Percentiles rank a stretch among this genome's conserved stretches.
Conservation (phyloP, 208 protist genomes). For the Leishmania tarentolae region DNA sequence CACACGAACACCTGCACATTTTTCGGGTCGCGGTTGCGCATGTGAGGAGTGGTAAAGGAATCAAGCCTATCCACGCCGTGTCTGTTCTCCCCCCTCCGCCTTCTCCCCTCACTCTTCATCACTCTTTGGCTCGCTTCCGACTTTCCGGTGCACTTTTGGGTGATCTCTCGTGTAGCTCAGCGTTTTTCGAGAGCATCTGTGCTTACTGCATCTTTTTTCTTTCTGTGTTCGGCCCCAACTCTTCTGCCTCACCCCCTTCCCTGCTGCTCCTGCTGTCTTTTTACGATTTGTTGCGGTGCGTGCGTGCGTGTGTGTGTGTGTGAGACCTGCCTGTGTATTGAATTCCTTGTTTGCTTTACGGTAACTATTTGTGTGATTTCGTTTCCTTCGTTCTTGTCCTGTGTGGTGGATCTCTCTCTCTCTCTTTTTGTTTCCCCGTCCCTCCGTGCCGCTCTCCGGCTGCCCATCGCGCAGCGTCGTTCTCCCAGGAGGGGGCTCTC, state of each 20-base stretch:
- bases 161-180: neutral
- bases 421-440: neutral
- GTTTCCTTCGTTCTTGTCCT: neutral
- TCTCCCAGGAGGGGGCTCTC: neutral
- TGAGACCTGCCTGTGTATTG: neutral
- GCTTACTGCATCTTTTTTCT: neutral
- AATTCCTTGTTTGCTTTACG: neutral
- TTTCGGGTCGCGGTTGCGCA: neutral
- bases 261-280: neutral
- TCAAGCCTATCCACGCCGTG: neutral
- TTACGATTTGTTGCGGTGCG: neutral
- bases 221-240: neutral
- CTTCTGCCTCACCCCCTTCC: neutral
- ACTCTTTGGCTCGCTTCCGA: neutral
- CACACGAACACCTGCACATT: neutral
- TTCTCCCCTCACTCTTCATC: neutral
- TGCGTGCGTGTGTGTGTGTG: neutral
- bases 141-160: neutral
- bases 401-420: neutral
- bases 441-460: neutral
- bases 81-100: neutral
- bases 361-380: neutral
- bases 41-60: neutral
- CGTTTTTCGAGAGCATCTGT: neutral
- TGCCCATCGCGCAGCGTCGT: neutral